Base-by-base conservation (phyloP, 1,284 basidiomycete species). In the Leccinum griseonigrum region DNA sequence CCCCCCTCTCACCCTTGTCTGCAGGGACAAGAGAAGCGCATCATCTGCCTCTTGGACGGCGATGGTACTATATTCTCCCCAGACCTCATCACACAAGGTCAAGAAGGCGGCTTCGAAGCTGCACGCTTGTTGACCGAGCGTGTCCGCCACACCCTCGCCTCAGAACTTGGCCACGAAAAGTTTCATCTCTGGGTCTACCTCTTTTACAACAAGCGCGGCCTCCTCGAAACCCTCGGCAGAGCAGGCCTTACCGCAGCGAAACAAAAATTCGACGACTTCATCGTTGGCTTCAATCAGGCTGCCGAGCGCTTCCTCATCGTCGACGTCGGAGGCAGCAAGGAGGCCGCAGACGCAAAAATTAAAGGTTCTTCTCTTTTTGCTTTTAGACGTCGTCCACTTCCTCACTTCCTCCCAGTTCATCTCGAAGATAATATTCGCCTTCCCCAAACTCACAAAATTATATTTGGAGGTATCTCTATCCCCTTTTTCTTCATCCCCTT, bases 331-430 rank as follows among this genome's bases (percentile, higher is more conserved):
- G 79, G 77, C 59, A 85, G 81, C 58, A 91, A 91, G 75, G 89
- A 92, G 74, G 86, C 84, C 3, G 84, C 85, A 31, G 88, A 90
- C 71, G 80, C 84, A 51, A 92, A 92, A 76, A 83, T 92, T 69
- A 85, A 85, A 79, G 85, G 89, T 87, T 64, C 32, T 70, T 48
- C 43, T 61, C 40, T 36, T 40, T 60, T 55, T 10, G 0, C 36
- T 56, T 29, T 29, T 32, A 16, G 28, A 31, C 22, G 1, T 26
- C 38, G 22, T 51, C 26, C 48, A 9, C 54, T 54, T 32, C 56
- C 57, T 74, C 58, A 71, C 60, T n/a, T 31, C 18, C 13, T 54
- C 56, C 13, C 69, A 86, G 86, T 78, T 58, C 80, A 83, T 69
- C 75, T 89, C 56, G 81, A 85, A 73, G 83, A 85, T 68, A 84